Percentiles rank a stretch among this genome's conserved stretches.
Conservation (phyloP, 306 rosid species). For the Canavalia ensiformis region DNA sequence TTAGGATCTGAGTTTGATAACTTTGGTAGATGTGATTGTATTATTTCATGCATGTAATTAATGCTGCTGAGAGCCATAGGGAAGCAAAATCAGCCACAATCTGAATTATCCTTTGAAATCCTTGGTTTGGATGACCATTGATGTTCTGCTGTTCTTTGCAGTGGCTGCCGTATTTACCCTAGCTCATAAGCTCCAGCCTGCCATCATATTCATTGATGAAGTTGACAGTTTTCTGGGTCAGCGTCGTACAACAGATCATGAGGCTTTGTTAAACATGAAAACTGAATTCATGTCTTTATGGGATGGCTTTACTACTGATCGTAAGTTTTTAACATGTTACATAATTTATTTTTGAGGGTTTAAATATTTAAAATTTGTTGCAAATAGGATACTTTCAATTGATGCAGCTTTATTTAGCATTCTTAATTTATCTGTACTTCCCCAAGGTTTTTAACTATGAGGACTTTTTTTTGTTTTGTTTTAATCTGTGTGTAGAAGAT, state of each 20-base stretch:
- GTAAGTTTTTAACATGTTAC: slow-evolving; percentile 60
- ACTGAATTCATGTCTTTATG: slow-evolving; percentile 98
- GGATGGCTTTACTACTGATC: slow-evolving; percentile 98
- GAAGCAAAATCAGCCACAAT: neutral
- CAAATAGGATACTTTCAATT: slow-evolving; percentile 7
- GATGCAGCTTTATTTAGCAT: slow-evolving; percentile 2
- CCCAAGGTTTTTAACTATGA: neutral
- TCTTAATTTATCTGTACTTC: neutral
- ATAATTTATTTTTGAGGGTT: neutral
- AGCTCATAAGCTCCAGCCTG: slow-evolving; percentile 98
- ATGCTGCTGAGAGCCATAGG: neutral
- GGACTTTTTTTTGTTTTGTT: neutral
- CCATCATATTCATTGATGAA: slow-evolving; percentile 97
- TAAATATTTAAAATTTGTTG: slow-evolving; percentile 31
- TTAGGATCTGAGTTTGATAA: neutral
- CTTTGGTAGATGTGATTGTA: neutral
- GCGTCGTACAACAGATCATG: slow-evolving; percentile 94
- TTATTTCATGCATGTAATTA: neutral
- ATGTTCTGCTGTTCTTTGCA: slow-evolving; percentile 52
- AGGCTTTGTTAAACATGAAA: slow-evolving; percentile 94
- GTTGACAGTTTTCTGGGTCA: slow-evolving; percentile 99
- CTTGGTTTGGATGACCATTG: slow-evolving; percentile 22
- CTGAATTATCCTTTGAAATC: neutral
- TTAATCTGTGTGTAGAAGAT: slow-evolving; percentile 59
- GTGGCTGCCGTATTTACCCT: slow-evolving; percentile 97